phyloP scores from a whole-genome alignment of 331 rosid genomes.

The Cydonia oblonga region DNA sequence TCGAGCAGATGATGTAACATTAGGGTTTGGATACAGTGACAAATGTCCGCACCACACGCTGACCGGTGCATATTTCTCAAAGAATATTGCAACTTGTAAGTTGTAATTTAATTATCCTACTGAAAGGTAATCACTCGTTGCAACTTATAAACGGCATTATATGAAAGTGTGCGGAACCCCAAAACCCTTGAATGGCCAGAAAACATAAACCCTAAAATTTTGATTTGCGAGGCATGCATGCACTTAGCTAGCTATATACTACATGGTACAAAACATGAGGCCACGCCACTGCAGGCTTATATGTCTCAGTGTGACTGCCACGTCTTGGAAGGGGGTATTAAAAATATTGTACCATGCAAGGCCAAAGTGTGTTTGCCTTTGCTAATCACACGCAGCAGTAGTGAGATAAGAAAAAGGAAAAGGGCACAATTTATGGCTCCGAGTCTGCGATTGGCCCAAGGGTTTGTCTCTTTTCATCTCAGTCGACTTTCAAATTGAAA shows the following conservation, averaged over 20 bases:
- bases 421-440: not conserved
- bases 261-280: not conserved
- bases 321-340: no score
- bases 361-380: not conserved
- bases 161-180: not conserved
- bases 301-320: not conserved
- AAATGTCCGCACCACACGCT: not conserved
- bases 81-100: not conserved
- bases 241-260: not conserved
- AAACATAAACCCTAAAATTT: not conserved
- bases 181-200: not conserved
- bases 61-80: not conserved
- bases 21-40: not conserved
- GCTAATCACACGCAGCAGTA: not conserved
- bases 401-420: not conserved
- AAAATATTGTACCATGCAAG: not conserved
- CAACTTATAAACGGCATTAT: not conserved
- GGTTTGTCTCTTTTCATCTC: not conserved
- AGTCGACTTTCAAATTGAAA: conserved; percentile 18
- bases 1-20: not conserved
- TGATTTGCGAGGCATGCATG: not conserved
- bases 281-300: not conserved
- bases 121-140: not conserved
- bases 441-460: not conserved
- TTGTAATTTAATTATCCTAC: not conserved